These are phyloP conservation scores for Euphorbia celastroides DNA, from an alignment of 441 rosid genomes.

Conservation along the genomic window DNA sequence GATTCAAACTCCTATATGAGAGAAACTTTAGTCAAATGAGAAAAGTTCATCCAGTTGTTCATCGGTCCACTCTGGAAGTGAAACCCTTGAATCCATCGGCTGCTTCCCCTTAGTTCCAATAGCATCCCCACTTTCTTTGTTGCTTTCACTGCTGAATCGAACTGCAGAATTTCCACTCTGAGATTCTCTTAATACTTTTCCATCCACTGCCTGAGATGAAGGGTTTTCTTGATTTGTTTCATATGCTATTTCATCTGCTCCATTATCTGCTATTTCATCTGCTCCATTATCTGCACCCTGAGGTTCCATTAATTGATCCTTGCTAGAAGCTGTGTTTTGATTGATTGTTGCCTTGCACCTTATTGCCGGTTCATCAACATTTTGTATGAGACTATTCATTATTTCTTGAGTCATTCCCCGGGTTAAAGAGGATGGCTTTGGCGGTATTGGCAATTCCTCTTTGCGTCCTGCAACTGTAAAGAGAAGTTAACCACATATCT, in stretches of 20 bases:
- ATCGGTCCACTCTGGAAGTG: too few species aligned
- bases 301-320: constrained; percentile 1
- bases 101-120: constrained; percentile 10
- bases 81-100: constrained; percentile 35
- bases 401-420: constrained; percentile 43
- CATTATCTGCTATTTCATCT: too few species aligned
- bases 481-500: not conserved
- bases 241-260: too few species aligned
- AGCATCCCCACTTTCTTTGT: constrained; percentile 10
- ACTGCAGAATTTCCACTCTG: not conserved
- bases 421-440: constrained; percentile 19
- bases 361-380: constrained; percentile 9
- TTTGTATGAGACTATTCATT: constrained; percentile 37
- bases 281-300: constrained; percentile 21
- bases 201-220: constrained; percentile 12
- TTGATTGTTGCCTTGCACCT: constrained; percentile 14
- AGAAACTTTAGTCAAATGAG: not conserved
- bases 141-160: constrained; percentile 10
- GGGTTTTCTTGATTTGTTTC: constrained; percentile 15
- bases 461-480: not conserved
- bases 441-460: constrained; percentile 25
- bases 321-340: constrained; percentile 12
- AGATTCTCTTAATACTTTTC: not conserved
- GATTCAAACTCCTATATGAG: not conserved
- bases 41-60: too few species aligned